Base-by-base conservation (phyloP, 768 basidiomycete species). In the Rhodotorula toruloides region DNA sequence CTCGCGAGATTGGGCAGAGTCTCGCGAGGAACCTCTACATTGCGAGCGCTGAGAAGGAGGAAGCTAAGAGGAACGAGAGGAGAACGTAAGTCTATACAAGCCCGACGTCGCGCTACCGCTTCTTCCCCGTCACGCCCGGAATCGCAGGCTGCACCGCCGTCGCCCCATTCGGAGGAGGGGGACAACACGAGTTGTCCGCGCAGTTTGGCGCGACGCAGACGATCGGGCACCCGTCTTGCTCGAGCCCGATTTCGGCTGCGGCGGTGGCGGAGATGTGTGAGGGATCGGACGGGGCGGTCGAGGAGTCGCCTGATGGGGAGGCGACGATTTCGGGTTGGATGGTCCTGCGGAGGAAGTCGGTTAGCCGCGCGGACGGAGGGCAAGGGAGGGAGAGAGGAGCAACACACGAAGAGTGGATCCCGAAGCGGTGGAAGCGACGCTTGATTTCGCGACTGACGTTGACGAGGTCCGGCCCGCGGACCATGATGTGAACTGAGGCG, bases 401-500 rank as follows among this genome's bases (percentile, higher is more conserved):
- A 47, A 66, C 50, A 52, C 10, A 70, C 70, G 61, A 87, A 10
- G 89, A 90, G 79, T 98, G 96, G 63, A 99, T 91, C 34, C 93
- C 93, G 73, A 89, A 88, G 52, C 87, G 81, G 76, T 98, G 96
- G 61, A 98, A 82, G 2, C 83, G 84, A 77, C 86, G 84, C 62
- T 92, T 83, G 69, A 99, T 94, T 48, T 87, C 84, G 44, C 83
- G 84, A 22, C 90, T 90, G 55, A 93, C 84, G 3, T 83, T 85
- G 90, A 97, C 97, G 76, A 97, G 98, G 74, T 96, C 92, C 61
- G 85, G 83, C 29, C 84, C 84, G 54, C 86, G 83, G 44, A 86
- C 86, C 72, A 89, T 84, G 54, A 99, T 90, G 78, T 99, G 96
- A 32, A 99, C 94, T 3, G 90, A 93, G 16, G 93, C 93, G 48